phyloP scores from a whole-genome alignment of 2,329 filamentous ascomycete species.

The Alternaria tenuissima region DNA sequence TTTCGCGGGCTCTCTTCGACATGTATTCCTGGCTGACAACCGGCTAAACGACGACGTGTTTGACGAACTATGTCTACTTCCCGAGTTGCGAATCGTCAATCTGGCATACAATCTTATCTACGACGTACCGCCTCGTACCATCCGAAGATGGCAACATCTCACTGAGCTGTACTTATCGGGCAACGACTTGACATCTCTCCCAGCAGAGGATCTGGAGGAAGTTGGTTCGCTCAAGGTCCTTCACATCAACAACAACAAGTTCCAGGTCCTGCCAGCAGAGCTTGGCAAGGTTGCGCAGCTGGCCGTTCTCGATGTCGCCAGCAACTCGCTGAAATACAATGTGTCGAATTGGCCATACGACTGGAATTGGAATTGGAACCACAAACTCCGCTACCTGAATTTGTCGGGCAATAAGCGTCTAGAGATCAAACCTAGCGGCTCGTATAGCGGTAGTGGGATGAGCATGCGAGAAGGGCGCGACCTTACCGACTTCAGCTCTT shows the following conservation, averaged over 20 bases:
- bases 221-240: conserved; percentile 85
- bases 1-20: conserved; percentile 84
- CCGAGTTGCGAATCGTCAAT: conserved; percentile 87
- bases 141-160: conserved; percentile 88
- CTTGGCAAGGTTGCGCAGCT: conserved; percentile 93
- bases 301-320: conserved; percentile 90
- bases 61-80: conserved; percentile 83
- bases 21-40: conserved; percentile 92
- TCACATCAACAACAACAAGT: conserved; percentile 97
- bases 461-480: conserved; percentile 66
- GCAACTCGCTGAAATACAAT: conserved; percentile 96
- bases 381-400: conserved; percentile 92
- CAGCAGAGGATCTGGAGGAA: conserved; percentile 93
- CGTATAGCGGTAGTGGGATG: conserved; percentile 60
- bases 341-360: conserved; percentile 99
- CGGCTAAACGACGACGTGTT: conserved; percentile 94
- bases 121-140: conserved; percentile 87
- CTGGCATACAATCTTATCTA: conserved; percentile 94
- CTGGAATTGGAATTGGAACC: conserved; percentile 99
- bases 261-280: conserved; percentile 94
- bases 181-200: conserved; percentile 89
- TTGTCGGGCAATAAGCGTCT: conserved; percentile 95
- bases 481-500: conserved; percentile 88
- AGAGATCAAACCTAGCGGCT: conserved; percentile 79
- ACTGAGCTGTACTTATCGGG: conserved; percentile 94